Percentiles rank a stretch among this genome's conserved stretches.
Evolutionary conservation across 2,329 filamentous ascomycete species (phyloP).

Genomic region (Fusarium sp.): DNA sequence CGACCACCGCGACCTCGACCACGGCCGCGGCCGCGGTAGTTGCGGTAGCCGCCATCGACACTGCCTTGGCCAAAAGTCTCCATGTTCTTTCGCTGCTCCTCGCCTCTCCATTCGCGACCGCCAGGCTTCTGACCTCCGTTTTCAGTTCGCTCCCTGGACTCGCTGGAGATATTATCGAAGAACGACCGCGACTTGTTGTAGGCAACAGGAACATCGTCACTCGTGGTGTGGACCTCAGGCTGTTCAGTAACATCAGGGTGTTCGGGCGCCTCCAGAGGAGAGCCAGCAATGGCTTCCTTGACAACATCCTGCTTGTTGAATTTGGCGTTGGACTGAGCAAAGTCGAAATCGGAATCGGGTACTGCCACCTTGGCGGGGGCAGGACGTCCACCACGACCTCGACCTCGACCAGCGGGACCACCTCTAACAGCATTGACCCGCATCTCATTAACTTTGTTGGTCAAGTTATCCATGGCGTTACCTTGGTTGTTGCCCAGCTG

Average conservation of each 20-base stretch:
- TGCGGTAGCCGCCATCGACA: constrained; percentile 85
- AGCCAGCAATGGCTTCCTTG: constrained; percentile 90
- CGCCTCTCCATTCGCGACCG: constrained; percentile 89
- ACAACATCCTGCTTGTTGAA: constrained; percentile 72
- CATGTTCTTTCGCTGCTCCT: constrained; percentile 95
- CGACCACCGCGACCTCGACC: constrained; percentile 73
- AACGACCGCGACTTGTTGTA: constrained; percentile 95
- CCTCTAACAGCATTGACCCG: constrained; percentile 68
- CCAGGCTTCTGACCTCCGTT: constrained; percentile 77
- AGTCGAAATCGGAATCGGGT: constrained; percentile 92
- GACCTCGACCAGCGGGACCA: constrained; percentile 65
- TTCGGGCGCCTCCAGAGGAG: constrained; percentile 71
- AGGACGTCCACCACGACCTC: constrained; percentile 64
- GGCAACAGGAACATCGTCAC: constrained; percentile 63
- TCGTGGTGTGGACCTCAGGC: constrained; percentile 56
- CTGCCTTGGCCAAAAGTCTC: constrained; percentile 98
- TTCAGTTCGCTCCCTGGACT: constrained; percentile 89
- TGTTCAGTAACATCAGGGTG: constrained; percentile 55
- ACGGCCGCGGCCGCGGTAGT: constrained; percentile 84
- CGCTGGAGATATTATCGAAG: constrained; percentile 98
- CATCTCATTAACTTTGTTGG: constrained; percentile 84
- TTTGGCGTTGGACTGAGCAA: constrained; percentile 71
- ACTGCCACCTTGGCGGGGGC: constrained; percentile 82
- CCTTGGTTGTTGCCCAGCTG: constrained; percentile 68
- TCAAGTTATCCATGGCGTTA: constrained; percentile 77